phyloP scores from a whole-genome alignment of 225 moss, liverwort and hornwort genomes.

The Pleurozium schreberi region DNA sequence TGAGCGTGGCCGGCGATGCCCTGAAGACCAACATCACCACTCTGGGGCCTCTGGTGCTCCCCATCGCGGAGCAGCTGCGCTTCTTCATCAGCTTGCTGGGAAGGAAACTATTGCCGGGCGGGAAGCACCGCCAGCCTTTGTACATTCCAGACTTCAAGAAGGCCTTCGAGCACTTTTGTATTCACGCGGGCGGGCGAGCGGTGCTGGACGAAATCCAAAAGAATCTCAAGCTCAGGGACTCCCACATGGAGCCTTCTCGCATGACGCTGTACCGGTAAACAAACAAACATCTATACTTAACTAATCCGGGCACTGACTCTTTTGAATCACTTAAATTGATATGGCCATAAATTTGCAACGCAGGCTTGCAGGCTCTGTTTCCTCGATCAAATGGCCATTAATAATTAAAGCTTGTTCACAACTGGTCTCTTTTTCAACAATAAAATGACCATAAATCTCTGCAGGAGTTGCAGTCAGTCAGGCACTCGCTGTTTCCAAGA shows the following conservation, averaged over 20 bases:
- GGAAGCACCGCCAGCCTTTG: conserved; percentile 5
- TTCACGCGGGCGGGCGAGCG: conserved; percentile 44
- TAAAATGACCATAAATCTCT: neutral
- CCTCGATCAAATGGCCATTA: neutral
- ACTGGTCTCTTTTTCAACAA: neutral
- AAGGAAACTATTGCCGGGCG: conserved; percentile 11
- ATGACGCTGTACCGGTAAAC: conserved; percentile 37
- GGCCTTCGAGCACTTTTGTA: conserved; percentile 47
- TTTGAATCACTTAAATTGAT: neutral
- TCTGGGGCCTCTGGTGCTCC: conserved; percentile 35
- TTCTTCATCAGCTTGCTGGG: conserved; percentile 23
- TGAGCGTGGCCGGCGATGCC: conserved; percentile 47
- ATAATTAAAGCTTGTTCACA: too few relatives aligned
- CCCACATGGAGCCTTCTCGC: conserved; percentile 42
- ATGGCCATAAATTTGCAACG: too few relatives aligned
- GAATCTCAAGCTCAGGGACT: conserved; percentile 27
- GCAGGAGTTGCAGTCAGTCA: neutral
- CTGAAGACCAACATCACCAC: conserved; percentile 41
- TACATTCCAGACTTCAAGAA: conserved; percentile 39
- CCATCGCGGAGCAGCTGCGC: conserved; percentile 29
- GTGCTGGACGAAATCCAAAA: conserved; percentile 38
- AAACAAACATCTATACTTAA: neutral
- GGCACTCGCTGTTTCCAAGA: neutral
- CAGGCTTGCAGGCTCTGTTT: neutral
- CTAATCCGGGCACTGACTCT: neutral